Evolutionary conservation across 2,329 filamentous ascomycete genomes (phyloP).

Genomic region (Ceratocystis diversiconidia): DNA sequence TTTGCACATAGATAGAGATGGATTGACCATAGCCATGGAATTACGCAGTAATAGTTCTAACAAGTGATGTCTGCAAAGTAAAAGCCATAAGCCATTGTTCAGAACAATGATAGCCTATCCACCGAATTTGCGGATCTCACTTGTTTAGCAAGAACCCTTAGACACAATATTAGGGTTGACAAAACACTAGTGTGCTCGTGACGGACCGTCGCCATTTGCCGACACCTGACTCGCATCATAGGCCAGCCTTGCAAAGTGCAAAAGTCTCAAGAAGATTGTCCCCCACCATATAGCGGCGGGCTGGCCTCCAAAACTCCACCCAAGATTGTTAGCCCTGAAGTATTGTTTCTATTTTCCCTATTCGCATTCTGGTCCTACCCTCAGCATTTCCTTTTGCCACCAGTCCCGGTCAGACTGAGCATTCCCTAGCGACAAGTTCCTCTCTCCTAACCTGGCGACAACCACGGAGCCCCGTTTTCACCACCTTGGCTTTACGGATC

Average conservation of each 20-base stretch:
- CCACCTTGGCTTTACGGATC: neutral
- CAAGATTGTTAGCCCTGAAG: neutral
- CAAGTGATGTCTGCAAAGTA: no score
- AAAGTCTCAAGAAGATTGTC: conserved; percentile 3
- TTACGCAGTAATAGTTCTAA: no score
- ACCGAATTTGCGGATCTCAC: no score
- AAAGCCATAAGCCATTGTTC: no score
- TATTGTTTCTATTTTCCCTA: neutral
- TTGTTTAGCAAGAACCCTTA: no score
- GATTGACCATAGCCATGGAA: no score
- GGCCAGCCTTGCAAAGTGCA: neutral
- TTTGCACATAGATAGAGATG: no score
- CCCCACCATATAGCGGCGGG: neutral
- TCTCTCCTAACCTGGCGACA: neutral
- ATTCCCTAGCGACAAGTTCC: neutral
- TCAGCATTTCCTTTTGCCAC: neutral
- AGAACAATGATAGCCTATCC: no score
- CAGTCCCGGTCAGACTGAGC: neutral
- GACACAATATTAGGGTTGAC: neutral
- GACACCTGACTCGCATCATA: neutral
- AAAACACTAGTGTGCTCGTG: neutral
- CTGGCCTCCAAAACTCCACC: neutral
- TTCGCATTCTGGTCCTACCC: neutral
- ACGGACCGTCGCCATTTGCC: neutral
- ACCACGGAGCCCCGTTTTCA: neutral